phyloP scores from a whole-genome alignment of 108 stramenopile species.

The Cyclotella distinguenda region DNA sequence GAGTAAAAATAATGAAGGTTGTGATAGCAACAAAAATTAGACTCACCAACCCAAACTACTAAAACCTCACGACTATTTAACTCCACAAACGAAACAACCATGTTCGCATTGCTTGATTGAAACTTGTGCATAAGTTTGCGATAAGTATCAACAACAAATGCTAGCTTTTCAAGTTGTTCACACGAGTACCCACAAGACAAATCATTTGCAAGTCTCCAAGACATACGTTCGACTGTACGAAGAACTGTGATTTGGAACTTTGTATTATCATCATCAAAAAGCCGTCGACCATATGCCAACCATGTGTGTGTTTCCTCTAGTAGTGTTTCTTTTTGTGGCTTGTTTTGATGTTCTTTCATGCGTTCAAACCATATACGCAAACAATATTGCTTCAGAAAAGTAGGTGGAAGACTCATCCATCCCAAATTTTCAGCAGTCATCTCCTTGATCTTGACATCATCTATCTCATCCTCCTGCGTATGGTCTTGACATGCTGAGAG shows the following conservation, averaged over 20 bases:
- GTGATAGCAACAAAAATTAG: neutral
- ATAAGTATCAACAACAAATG: constrained; percentile 5
- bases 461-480: too few species aligned
- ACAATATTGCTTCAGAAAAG: too few species aligned
- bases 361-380: too few species aligned
- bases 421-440: constrained; percentile 14
- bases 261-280: too few species aligned
- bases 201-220: constrained; percentile 15
- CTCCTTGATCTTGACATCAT: too few species aligned
- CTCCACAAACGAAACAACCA: constrained; percentile 1
- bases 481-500: constrained; percentile 7
- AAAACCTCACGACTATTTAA: constrained; percentile 27
- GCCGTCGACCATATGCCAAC: too few species aligned
- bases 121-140: neutral
- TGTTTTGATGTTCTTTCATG: too few species aligned
- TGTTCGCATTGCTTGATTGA: too few species aligned
- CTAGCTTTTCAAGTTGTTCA: constrained; percentile 17
- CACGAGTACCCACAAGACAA: neutral
- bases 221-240: constrained; percentile 7
- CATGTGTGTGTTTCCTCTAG: too few species aligned
- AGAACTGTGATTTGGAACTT: constrained; percentile 16
- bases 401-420: constrained; percentile 2
- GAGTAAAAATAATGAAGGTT: neutral
- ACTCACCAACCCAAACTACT: constrained; percentile 47
- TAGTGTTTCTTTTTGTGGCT: constrained; percentile 4